Evolutionary conservation across 805 yeast species (phyloP).

Genomic region (Metschnikowia noctiluminum): DNA sequence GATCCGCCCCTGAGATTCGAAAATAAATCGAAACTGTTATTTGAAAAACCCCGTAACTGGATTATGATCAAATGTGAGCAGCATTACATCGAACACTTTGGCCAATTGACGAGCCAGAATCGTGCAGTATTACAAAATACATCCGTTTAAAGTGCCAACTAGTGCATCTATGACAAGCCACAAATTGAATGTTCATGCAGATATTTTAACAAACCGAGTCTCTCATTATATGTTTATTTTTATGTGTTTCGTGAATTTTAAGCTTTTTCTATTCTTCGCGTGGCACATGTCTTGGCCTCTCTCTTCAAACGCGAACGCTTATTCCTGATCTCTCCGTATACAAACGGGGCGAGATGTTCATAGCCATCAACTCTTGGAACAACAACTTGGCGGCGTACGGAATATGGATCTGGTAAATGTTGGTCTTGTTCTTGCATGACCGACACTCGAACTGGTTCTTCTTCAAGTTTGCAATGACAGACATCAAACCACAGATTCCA

Average conservation of each 20-base stretch:
- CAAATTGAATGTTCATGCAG: too few species aligned
- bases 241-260: not conserved
- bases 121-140: too few species aligned
- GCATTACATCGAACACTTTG: too few species aligned
- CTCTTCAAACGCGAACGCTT: conserved; percentile 32
- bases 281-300: conserved; percentile 7
- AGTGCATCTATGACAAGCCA: too few species aligned
- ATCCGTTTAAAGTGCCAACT: too few species aligned
- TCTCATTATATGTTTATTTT: not conserved
- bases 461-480: conserved; percentile 94
- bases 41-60: too few species aligned
- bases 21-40: too few species aligned
- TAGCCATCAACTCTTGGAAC: conserved; percentile 99
- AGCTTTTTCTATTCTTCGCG: conserved; percentile 1
- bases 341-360: conserved; percentile 96
- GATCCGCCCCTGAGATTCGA: too few species aligned
- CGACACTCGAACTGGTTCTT: conserved; percentile 98
- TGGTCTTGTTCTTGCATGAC: conserved; percentile 97
- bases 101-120: too few species aligned
- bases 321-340: conserved; percentile 86
- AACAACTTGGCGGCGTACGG: conserved; percentile 98
- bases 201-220: not conserved
- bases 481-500: conserved; percentile 98
- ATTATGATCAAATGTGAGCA: too few species aligned
- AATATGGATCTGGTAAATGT: conserved; percentile 94